Base-by-base conservation (phyloP, 441 rosid species). In the Hura crepitans region DNA sequence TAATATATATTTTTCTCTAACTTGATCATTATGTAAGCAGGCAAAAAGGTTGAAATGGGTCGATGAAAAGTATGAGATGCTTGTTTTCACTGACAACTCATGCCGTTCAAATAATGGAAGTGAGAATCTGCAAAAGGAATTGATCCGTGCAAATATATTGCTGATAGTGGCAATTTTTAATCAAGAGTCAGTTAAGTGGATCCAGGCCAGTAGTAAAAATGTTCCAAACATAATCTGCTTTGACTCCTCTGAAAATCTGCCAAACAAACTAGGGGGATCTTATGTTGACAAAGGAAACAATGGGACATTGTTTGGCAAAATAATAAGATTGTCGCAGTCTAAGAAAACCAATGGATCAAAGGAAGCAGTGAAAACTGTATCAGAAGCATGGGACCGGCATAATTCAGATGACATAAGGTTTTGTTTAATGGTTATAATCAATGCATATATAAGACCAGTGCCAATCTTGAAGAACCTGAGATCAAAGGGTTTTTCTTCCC, bases 401-500 rank as follows among this genome's bases (percentile, higher is more conserved):
- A 91, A 87, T 71, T 84, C 96, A 6, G 97, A 93, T 78, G 98
- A 89, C 65, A 85, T 93, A 63, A 87, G 93, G 77, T 93, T 93
- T 76, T 87, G 91, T 77, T 61, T 91, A 68, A 76, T 91, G 79
- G 90, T 89, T 17, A 83, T 91, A 72, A 88, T 89, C 81, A 93
- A 91, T 64, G 91, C 95, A 63, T 93, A 87, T 77, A 81, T 93
- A 42, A 85, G 80, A 80, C 97, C 95, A 2, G 95, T 87, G 35
- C 88, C 92, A 1, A 58, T 85, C 17, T 78, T 91, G 71, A 83
- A 91, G 65, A 93, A 87, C 83, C 69, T 93, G 75, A 85, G 98
- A 72, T 86, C 96, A 6, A 89, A 91, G 84, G 98, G 97, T 6
- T 81, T 93, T 64, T 89, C 97, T 0, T 91, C 98, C 7, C 76